A percentile compares a stretch with the other conserved stretches of the same genome.
These are phyloP conservation scores for Cubamyces sp. DNA, from an alignment of 768 basidiomycete genomes.

Conservation along the genomic window DNA sequence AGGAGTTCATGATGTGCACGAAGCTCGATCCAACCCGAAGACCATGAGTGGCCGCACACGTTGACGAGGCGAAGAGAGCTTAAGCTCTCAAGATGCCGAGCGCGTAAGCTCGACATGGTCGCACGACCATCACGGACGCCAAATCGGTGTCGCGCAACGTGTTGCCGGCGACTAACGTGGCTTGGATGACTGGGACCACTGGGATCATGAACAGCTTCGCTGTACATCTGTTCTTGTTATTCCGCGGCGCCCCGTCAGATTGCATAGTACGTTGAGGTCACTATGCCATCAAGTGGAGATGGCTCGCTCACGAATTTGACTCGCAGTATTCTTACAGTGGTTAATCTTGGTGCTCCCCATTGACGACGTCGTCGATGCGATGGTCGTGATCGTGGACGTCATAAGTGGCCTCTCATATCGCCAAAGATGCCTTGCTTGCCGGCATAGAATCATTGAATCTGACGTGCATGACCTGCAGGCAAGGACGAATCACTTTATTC, in stretches of 20 bases:
- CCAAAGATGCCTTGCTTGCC: not conserved
- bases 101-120: not conserved
- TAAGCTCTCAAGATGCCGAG: not conserved
- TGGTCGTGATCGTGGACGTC: not conserved
- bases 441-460: not conserved
- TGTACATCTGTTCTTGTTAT: not conserved
- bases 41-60: too few relatives aligned
- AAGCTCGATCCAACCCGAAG: too few relatives aligned
- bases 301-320: too few relatives aligned
- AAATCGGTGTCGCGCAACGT: not conserved
- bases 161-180: not conserved
- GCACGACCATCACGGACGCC: conserved; percentile 4
- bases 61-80: too few relatives aligned
- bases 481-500: not conserved
- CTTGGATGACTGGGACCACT: not conserved
- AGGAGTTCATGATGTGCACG: not conserved
- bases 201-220: not conserved
- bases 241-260: not conserved
- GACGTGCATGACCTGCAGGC: conserved; percentile 1
- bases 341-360: too few relatives aligned
- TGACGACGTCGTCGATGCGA: too few relatives aligned
- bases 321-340: too few relatives aligned
- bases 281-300: too few relatives aligned
- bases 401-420: not conserved
- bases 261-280: not conserved